These are phyloP conservation scores for Lichtheimia ramosa DNA, from an alignment of 371 early-diverging fungal species.

Conservation along the genomic window DNA sequence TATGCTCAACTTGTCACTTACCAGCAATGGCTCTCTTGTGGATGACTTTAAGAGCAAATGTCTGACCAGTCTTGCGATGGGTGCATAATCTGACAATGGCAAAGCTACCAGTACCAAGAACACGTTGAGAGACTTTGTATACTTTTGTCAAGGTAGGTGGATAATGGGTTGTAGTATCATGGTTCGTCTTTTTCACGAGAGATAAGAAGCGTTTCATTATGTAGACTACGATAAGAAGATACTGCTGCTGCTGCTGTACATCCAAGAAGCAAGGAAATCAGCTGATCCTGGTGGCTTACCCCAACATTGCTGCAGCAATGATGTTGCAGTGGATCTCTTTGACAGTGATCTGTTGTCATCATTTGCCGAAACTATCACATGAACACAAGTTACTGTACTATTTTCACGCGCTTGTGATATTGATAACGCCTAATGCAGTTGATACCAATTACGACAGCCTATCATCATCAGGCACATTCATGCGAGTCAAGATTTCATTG, in stretches of 20 bases:
- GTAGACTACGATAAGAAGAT: not conserved
- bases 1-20: slow-evolving; percentile 7
- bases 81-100: slow-evolving; percentile 79
- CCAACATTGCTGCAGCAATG: too few relatives aligned
- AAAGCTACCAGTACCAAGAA: slow-evolving; percentile 73
- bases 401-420: too few relatives aligned
- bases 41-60: slow-evolving; percentile 82
- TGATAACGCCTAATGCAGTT: too few relatives aligned
- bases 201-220: not conserved
- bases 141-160: slow-evolving; percentile 4
- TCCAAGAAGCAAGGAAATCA: not conserved
- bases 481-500: too few relatives aligned
- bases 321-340: too few relatives aligned
- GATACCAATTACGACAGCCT: too few relatives aligned
- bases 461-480: too few relatives aligned
- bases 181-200: slow-evolving; percentile 4
- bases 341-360: too few relatives aligned
- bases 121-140: slow-evolving; percentile 53
- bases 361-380: too few relatives aligned
- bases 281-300: not conserved
- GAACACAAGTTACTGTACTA: too few relatives aligned
- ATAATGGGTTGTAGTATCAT: not conserved
- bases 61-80: slow-evolving; percentile 56
- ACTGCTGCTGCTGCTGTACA: not conserved
- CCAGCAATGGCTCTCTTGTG: slow-evolving; percentile 66